Base-by-base conservation (phyloP, 441 rosid species). In the Euphorbia neoarborescens region DNA sequence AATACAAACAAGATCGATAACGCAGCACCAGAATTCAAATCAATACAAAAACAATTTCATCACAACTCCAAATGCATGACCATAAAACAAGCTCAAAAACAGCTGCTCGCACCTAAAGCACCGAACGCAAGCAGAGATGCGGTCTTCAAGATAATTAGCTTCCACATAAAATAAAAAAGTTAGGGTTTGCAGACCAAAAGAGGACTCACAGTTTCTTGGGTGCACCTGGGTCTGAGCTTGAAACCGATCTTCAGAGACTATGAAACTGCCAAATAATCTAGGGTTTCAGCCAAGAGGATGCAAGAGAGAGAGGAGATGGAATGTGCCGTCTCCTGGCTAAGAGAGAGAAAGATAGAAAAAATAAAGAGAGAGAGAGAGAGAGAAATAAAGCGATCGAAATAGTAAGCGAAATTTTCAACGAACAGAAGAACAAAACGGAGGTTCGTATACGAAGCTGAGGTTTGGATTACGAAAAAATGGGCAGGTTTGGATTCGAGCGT, bases 361-460 rank as follows among this genome's bases (percentile, higher is more conserved):
- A 71, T 74, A 64, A 2, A 32, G 34, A 32, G 4, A 32, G 34
- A 32, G 34, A 4, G 66, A 59, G 61, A 42, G 75, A 69, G 83
- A 79, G 86, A 77, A 83, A 83, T 68, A 80, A 82, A 81, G 87
- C 75, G 80, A 74, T 81, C 85, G 75, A 85, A 81, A 73, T 76
- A 75, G 77, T 71, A 61, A 51, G 84, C 78, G 79, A 82, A 85
- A 70, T 51, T 85, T 88, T 86, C 92, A 89, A 88, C 92, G 84
- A 85, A 80, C 88, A 65, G 82, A 73, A 83, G 76, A 69, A 71
- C 81, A 74, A 76, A 76, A 46, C 66, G 28, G 58, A 83, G 90
- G 85, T 58, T 79, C 85, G 90, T 83, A 61, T 63, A 79, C 87
- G 71, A 71, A 75, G 75, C 85, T 72, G 35, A 69, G 75, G 27